Percentiles rank a stretch among this genome's conserved stretches.
Conservation (phyloP, 2,329 filamentous ascomycete genomes). For the Ophiocordyceps unilateralis region DNA sequence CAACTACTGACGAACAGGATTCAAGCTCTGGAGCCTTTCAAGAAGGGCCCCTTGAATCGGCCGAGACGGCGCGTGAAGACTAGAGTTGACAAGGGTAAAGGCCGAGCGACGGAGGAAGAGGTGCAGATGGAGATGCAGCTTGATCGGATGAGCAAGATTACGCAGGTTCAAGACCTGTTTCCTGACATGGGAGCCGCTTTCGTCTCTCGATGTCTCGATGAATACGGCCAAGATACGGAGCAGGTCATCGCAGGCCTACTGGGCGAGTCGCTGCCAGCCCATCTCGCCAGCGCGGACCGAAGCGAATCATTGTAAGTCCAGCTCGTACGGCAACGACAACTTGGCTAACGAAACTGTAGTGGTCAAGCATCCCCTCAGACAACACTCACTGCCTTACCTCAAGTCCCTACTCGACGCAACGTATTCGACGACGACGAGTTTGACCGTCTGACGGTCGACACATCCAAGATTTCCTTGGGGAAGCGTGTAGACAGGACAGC, state of each 20-base stretch:
- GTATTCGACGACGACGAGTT: constrained; percentile 69
- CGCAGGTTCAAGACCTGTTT: constrained; percentile 86
- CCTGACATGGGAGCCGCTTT: constrained; percentile 75
- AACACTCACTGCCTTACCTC: constrained; percentile 41
- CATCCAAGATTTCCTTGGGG: constrained; percentile 60
- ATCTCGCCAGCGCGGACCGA: constrained; percentile 47
- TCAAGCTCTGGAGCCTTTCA: constrained; percentile 40
- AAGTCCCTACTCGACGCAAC: constrained; percentile 46
- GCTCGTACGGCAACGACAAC: too few relatives aligned
- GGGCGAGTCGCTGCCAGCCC: constrained; percentile 54
- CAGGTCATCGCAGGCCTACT: constrained; percentile 67
- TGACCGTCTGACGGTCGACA: constrained; percentile 49
- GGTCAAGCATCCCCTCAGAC: constrained; percentile 25
- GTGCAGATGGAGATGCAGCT: constrained; percentile 42
- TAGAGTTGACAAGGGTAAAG: constrained; percentile 52
- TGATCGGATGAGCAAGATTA: constrained; percentile 69
- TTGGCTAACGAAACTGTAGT: too few relatives aligned
- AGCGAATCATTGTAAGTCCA: constrained; percentile 39
- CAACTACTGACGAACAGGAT: constrained; percentile 42
- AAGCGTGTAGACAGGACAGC: constrained; percentile 48
- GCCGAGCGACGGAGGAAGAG: constrained; percentile 20
- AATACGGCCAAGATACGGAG: constrained; percentile 63
- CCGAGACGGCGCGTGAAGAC: constrained; percentile 32
- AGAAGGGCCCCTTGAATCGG: constrained; percentile 33
- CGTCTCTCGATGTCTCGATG: constrained; percentile 59